Conservation (phyloP, 2,329 filamentous ascomycete genomes). For the Rhynchosporium agropyri region DNA sequence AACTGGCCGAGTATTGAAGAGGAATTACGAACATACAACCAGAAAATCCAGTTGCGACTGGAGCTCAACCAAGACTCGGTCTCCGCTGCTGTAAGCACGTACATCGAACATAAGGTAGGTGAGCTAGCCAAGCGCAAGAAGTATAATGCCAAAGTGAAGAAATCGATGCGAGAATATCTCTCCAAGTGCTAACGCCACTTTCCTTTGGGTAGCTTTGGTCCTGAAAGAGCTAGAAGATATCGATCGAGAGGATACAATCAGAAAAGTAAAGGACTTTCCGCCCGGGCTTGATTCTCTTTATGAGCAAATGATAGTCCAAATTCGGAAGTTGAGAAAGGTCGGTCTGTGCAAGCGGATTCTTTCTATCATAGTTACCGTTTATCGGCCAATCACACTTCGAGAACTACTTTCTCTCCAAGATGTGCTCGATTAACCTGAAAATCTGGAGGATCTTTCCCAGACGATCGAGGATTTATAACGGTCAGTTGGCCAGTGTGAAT, state of each 20-base stretch:
- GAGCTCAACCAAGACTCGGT: conserved; percentile 45
- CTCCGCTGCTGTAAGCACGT: conserved; percentile 41
- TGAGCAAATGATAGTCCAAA: conserved; percentile 36
- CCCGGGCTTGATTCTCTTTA: conserved; percentile 37
- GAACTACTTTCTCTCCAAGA: conserved; percentile 33
- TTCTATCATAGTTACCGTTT: conserved; percentile 25
- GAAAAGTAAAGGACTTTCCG: conserved; percentile 35
- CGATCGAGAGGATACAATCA: conserved; percentile 17
- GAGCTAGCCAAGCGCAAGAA: conserved; percentile 17
- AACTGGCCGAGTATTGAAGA: conserved; percentile 23
- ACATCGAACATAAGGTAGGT: conserved; percentile 28
- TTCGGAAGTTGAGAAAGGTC: conserved; percentile 30
- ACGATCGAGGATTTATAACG: conserved; percentile 44
- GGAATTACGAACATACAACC: conserved; percentile 7
- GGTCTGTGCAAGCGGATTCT: conserved; percentile 34
- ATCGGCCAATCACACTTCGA: conserved; percentile 19
- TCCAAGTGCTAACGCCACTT: conserved; percentile 46
- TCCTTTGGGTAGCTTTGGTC: conserved; percentile 50
- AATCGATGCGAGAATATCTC: conserved; percentile 13
- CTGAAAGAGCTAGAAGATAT: conserved; percentile 36
- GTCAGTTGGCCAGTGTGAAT: conserved; percentile 41
- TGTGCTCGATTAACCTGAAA: conserved; percentile 22
- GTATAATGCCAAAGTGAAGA: conserved; percentile 6
- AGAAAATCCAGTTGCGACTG: conserved; percentile 21
- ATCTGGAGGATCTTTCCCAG: conserved; percentile 15